Conservation (phyloP, 805 yeast species). For the Cyberlindnera nakhonratchasimensis region DNA sequence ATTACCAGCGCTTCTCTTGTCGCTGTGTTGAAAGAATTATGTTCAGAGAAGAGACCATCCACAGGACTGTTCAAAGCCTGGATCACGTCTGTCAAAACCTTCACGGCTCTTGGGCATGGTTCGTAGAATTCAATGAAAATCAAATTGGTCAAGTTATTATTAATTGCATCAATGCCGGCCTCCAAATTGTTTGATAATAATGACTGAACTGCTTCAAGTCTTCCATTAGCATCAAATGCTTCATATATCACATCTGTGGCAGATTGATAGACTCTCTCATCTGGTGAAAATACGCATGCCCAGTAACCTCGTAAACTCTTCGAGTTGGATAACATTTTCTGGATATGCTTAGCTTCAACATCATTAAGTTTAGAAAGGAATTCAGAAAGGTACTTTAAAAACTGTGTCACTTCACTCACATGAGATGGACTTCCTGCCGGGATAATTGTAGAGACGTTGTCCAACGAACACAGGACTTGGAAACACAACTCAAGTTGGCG, state of each 20-base stretch:
- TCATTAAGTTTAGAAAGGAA: slow-evolving; percentile 40
- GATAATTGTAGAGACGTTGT: slow-evolving; percentile 29
- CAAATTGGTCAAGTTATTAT: slow-evolving; percentile 42
- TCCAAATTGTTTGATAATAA: slow-evolving; percentile 44
- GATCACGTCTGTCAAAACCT: slow-evolving; percentile 71
- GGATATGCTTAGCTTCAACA: slow-evolving; percentile 34
- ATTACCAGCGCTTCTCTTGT: slow-evolving; percentile 30
- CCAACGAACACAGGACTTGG: slow-evolving; percentile 25
- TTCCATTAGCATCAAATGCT: slow-evolving; percentile 73
- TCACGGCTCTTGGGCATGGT: slow-evolving; percentile 71
- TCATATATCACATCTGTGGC: slow-evolving; percentile 72
- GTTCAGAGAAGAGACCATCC: slow-evolving; percentile 47
- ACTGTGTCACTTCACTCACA: slow-evolving; percentile 26
- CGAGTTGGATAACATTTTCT: slow-evolving; percentile 37
- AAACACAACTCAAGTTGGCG: slow-evolving; percentile 23
- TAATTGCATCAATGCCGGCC: slow-evolving; percentile 47
- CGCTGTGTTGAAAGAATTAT: slow-evolving; percentile 23
- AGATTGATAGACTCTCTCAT: slow-evolving; percentile 54
- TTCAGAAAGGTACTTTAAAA: slow-evolving; percentile 31
- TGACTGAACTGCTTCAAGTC: slow-evolving; percentile 68
- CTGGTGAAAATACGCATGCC: slow-evolving; percentile 69
- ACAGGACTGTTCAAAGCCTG: slow-evolving; percentile 63
- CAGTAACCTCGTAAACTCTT: slow-evolving; percentile 60
- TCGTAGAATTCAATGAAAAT: slow-evolving; percentile 52
- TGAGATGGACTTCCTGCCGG: slow-evolving; percentile 26